A percentile compares a stretch with the other conserved stretches of the same genome.
Conservation (phyloP, 495 filamentous ascomycete species). For the Parachaetomium inaequale region DNA sequence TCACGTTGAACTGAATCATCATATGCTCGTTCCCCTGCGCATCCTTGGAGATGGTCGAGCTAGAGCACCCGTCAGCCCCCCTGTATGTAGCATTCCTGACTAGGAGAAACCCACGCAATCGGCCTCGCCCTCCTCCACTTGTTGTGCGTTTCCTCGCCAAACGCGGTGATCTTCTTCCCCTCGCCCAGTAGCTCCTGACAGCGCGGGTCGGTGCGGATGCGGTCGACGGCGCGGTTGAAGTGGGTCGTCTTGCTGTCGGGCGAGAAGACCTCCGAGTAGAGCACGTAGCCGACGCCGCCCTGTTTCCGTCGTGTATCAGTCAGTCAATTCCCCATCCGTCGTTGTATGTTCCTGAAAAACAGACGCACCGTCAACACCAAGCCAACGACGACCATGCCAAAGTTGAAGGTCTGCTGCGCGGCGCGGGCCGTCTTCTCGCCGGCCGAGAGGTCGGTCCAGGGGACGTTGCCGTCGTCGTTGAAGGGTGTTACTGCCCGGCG, state of each 20-base stretch:
- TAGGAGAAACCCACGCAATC: constrained; percentile 62
- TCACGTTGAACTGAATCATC: constrained; percentile 82
- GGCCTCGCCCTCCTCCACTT: constrained; percentile 82
- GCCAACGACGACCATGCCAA: constrained; percentile 71
- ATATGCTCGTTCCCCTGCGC: constrained; percentile 74
- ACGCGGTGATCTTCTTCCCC: constrained; percentile 70
- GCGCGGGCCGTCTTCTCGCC: constrained; percentile 80
- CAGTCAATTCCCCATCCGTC: background rate
- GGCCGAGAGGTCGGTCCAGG: constrained; percentile 70
- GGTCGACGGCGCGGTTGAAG: constrained; percentile 83
- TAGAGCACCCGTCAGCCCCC: constrained; percentile 31
- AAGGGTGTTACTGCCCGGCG: constrained; percentile 65
- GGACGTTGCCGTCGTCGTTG: constrained; percentile 75
- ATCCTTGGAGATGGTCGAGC: constrained; percentile 66
- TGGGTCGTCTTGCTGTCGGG: constrained; percentile 79
- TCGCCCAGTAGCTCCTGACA: constrained; percentile 74
- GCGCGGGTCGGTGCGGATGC: constrained; percentile 65
- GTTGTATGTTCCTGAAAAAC: no score
- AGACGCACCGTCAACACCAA: constrained; percentile 63
- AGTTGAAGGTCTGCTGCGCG: constrained; percentile 86
- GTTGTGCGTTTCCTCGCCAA: constrained; percentile 77
- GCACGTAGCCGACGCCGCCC: constrained; percentile 70
- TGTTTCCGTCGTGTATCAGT: constrained; percentile 29
- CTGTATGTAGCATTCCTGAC: no score
- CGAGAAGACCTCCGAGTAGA: constrained; percentile 85